Base-by-base conservation (phyloP, 1,284 basidiomycete species). In the Dichomitus squalens region DNA sequence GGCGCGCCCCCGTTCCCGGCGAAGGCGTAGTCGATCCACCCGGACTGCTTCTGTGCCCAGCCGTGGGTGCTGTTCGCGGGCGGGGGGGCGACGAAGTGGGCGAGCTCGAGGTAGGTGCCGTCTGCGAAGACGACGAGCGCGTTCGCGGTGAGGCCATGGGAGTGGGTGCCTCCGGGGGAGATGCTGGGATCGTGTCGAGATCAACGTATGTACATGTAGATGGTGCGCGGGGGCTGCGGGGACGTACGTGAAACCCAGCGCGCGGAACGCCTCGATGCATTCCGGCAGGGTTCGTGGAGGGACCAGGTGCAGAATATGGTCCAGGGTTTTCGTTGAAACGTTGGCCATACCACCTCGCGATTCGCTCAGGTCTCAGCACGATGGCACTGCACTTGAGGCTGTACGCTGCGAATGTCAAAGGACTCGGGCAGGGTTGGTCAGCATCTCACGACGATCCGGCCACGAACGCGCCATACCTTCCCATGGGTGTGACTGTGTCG, bases 21-120 rank as follows among this genome's bases (percentile, higher is more conserved):
- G 66, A 84, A 84, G 0, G 84, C 79, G 63, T 76, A 87, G 65
- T 87, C 85, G 57, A 87, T 82, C 85, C 86, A 89, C 7, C 87
- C 87, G 0, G 78, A 78, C 0, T 64, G 27, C 60, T 81, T 82
- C 16, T 68, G 59, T 0, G 81, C 80, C 87, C 87, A 90, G 2
- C 72, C 72, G 60, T 83, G 76, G 21, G 79, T 77, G 18, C 80
- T 79, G 6, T 72, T 75, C 1, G 75, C 73, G 2, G 82, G 80
- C 7, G 74, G 68, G 1, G 81, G 79, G 53, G 83, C 76, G 0
- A 76, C 80, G 73, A 90, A 90, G n/a, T 80, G 77, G 64, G 90
- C 81, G 29, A 90, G 78, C 66, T 90, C 88, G 53, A 90, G 72
- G 68, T 90, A 90, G 12, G 74, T 73, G 16, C 81, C 80, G 58